A percentile compares a stretch with the other conserved stretches of the same genome.
phyloP scores from a whole-genome alignment of 371 early-diverging fungal genomes.

The Mortierella polycephala region DNA sequence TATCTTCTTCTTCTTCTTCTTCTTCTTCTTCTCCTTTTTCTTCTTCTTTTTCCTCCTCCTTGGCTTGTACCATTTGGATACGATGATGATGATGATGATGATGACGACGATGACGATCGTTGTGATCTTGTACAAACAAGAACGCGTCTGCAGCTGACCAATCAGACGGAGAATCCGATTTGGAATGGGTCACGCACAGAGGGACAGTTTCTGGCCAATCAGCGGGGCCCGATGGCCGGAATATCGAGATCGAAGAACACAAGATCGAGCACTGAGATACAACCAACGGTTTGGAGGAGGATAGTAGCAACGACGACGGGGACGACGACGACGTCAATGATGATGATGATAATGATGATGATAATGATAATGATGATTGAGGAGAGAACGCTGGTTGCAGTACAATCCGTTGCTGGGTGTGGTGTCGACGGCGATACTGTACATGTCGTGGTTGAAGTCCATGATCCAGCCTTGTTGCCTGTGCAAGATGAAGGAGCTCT shows the following conservation, averaged over 20 bases:
- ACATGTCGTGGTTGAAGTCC: neutral
- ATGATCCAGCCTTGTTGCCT: constrained; percentile 6
- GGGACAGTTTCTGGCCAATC: neutral
- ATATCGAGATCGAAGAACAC: too few relatives aligned
- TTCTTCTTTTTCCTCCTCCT: neutral
- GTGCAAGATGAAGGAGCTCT: constrained; percentile 24
- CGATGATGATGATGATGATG: neutral
- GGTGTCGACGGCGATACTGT: neutral
- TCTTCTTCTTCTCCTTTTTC: too few relatives aligned
- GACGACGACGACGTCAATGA: neutral
- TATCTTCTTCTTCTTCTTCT: neutral
- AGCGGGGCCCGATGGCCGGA: neutral
- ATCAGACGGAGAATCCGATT: constrained; percentile 20
- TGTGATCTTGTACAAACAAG: neutral
- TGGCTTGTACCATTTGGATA: neutral
- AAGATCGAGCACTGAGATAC: too few relatives aligned
- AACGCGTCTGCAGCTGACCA: constrained; percentile 1
- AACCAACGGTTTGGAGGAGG: neutral
- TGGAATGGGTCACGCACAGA: constrained; percentile 13
- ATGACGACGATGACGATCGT: neutral
- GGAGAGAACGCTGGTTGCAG: neutral
- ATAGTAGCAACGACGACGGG: neutral
- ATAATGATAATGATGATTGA: neutral
- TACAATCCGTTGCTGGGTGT: neutral
- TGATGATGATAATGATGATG: neutral